Evolutionary conservation across 176 grass and related monocot genomes (phyloP), one percentile per base, ranked within the genome.

Genomic region (Triticum timopheevii): DNA sequence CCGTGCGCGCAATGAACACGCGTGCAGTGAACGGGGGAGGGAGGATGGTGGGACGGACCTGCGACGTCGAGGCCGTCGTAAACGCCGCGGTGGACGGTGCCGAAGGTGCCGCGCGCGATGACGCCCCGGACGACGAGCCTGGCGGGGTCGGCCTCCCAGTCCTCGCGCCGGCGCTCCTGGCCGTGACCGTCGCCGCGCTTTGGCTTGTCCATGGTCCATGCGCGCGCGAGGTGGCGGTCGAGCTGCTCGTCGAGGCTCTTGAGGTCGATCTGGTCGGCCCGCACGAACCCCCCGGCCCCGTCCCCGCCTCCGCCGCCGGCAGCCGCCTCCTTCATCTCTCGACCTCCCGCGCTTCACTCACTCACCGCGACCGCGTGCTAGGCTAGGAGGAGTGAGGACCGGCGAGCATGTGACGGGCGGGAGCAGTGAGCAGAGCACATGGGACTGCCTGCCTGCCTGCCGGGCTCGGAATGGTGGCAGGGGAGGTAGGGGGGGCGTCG

Each of bases 171-270:
- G 65, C 69, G 24, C 4, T 27, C n/a, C n/a, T 12, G 11, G 22
- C 2, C 30, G 24, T 0, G 9, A 3, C 1, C 9, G 0, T 7
- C 40, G 38, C 17, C 9, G 42, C 83, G 68, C 15, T 49, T 83
- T 10, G 34, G 70, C 61, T 19, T 99, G 87, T 99, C 97, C 94
- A 94, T 85, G 87, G 94, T 99, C 96, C 92, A 88, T 2, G 94
- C 82, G 62, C 92, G 88, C 39, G 80, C 88, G 40, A 99, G 89
- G 83, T 99, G 94, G 87, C 94, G 92, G 86, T 96, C 97, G 40
- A 99, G 81, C 79, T 99, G 97, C 92, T 99, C 97, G 87, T 99
- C 97, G 66, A 99, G 82, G 85, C 89, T 99, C 97, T 96, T 99
- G 70, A 99, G 91, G 82, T 99, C 97, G 88, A 99, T 99, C 89